phyloP scores from a whole-genome alignment of 108 stramenopile species.

The Cyclostephanos tholiformis region DNA sequence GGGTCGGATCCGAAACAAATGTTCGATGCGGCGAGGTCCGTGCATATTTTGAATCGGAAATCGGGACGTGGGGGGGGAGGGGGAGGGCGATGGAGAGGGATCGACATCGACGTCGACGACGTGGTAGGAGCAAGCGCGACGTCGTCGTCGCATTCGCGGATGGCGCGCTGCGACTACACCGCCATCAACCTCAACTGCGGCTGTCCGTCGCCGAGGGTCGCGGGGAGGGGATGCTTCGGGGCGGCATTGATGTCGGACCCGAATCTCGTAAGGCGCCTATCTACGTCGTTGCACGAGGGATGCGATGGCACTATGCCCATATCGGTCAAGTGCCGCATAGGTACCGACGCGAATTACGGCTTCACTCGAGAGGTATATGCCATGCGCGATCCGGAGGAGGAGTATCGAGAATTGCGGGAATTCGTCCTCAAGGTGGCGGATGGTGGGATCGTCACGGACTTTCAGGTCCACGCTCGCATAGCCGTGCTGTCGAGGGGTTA shows the following conservation, averaged over 20 bases:
- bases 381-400: constrained; percentile 79
- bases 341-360: constrained; percentile 63
- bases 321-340: constrained; percentile 97
- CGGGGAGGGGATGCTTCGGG: constrained; percentile 97
- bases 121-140: no score
- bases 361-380: constrained; percentile 54
- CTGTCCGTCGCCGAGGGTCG: constrained; percentile 96
- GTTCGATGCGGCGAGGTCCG: constrained; percentile 68
- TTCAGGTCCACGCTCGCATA: constrained; percentile 96
- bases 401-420: constrained; percentile 74
- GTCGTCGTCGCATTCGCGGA: no score
- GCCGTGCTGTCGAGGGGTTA: constrained; percentile 90
- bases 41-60: constrained; percentile 59
- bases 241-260: constrained; percentile 97
- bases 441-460: constrained; percentile 86
- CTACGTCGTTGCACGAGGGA: constrained; percentile 75
- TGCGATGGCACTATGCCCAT: constrained; percentile 70
- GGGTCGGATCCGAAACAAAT: constrained; percentile 90
- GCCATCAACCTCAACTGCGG: constrained; percentile 99
- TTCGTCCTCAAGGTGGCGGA: constrained; percentile 90
- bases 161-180: constrained; percentile 79
- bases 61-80: no score
- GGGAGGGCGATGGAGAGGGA: background rate
- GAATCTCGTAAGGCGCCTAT: constrained; percentile 79
- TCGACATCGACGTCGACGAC: constrained; percentile 12